These are phyloP conservation scores for Poterioochromonas sp. DNA, from an alignment of 352 stramenopile species.

Conservation along the genomic window DNA sequence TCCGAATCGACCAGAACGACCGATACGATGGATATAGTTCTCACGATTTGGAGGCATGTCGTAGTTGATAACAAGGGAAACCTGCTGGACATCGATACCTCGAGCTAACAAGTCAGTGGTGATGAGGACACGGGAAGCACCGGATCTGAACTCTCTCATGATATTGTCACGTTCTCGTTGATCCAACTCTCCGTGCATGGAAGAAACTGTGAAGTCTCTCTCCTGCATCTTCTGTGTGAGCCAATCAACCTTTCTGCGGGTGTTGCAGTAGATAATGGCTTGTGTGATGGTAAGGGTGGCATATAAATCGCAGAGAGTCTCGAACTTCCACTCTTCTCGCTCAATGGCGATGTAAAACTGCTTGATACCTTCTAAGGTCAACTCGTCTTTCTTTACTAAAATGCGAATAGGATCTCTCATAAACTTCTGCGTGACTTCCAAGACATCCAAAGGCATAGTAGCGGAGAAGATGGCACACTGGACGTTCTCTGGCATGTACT, in stretches of 20 bases:
- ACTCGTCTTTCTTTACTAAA: slow-evolving; percentile 98
- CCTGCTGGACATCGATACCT: slow-evolving; percentile 99
- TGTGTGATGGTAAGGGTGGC: slow-evolving; percentile 99
- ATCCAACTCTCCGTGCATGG: slow-evolving; percentile 99
- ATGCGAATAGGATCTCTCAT: slow-evolving; percentile 98
- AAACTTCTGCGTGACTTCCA: slow-evolving; percentile 95
- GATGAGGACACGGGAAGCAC: slow-evolving; percentile 96
- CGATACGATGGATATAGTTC: slow-evolving; percentile 99
- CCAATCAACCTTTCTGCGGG: slow-evolving; percentile 96
- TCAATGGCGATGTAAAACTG: slow-evolving; percentile 99
- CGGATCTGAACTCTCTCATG: slow-evolving; percentile 98
- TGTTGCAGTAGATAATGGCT: slow-evolving; percentile 99
- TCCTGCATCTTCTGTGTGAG: slow-evolving; percentile 97
- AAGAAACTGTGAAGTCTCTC: slow-evolving; percentile 97
- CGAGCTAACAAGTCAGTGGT: slow-evolving; percentile 96
- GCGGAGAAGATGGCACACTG: slow-evolving; percentile 96
- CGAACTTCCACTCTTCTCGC: slow-evolving; percentile 98
- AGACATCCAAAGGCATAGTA: slow-evolving; percentile 97
- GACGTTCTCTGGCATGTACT: slow-evolving; percentile 91
- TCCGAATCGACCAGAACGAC: slow-evolving; percentile 97
- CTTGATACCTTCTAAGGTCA: slow-evolving; percentile 99
- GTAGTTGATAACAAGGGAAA: slow-evolving; percentile 97
- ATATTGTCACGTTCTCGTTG: slow-evolving; percentile 98
- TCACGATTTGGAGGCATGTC: slow-evolving; percentile 98
- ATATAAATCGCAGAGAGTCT: slow-evolving; percentile 99